A percentile compares a stretch with the other conserved stretches of the same genome.
Evolutionary conservation across 768 basidiomycete genomes (phyloP).

Genomic region (Pleurotus tuoliensis): DNA sequence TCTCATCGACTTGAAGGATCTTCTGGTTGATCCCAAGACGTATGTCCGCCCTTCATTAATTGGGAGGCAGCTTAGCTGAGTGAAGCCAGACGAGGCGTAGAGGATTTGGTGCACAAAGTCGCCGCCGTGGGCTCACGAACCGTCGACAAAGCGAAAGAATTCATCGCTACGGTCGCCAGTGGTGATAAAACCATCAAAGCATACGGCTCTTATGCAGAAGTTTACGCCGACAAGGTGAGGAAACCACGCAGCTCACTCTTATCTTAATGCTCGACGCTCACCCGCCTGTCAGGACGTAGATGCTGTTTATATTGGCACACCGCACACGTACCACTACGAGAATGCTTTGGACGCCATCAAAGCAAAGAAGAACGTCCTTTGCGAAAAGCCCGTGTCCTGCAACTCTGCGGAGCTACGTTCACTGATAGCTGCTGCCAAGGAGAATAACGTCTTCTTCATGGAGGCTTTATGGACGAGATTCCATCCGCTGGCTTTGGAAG

Average conservation of each 20-base stretch:
- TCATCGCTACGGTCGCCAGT: slow-evolving; percentile 51
- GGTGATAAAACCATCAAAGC: slow-evolving; percentile 56
- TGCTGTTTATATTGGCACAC: slow-evolving; percentile 80
- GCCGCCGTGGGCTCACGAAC: slow-evolving; percentile 76
- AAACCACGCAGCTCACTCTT: background rate
- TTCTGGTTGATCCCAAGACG: slow-evolving; percentile 74
- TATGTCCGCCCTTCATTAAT: slow-evolving; percentile 10
- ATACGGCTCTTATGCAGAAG: slow-evolving; percentile 70
- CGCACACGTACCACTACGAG: slow-evolving; percentile 79
- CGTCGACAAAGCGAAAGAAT: slow-evolving; percentile 62
- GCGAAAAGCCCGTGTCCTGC: slow-evolving; percentile 84
- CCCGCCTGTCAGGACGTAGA: slow-evolving; percentile 54
- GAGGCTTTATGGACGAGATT: slow-evolving; percentile 90
- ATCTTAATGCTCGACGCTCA: background rate
- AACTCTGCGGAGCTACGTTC: slow-evolving; percentile 75
- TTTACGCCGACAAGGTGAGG: slow-evolving; percentile 65
- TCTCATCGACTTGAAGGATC: slow-evolving; percentile 47
- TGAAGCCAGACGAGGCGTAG: slow-evolving; percentile 52
- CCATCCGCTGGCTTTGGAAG: slow-evolving; percentile 62
- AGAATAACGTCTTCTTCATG: slow-evolving; percentile 84
- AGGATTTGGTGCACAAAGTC: slow-evolving; percentile 66
- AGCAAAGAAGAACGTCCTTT: slow-evolving; percentile 81
- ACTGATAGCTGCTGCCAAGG: slow-evolving; percentile 69
- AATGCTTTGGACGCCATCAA: slow-evolving; percentile 74
- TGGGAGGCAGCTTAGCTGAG: background rate